These are phyloP conservation scores for Agapanthus africanus DNA, from an alignment of 106 monocot genomes.

Conservation along the genomic window DNA sequence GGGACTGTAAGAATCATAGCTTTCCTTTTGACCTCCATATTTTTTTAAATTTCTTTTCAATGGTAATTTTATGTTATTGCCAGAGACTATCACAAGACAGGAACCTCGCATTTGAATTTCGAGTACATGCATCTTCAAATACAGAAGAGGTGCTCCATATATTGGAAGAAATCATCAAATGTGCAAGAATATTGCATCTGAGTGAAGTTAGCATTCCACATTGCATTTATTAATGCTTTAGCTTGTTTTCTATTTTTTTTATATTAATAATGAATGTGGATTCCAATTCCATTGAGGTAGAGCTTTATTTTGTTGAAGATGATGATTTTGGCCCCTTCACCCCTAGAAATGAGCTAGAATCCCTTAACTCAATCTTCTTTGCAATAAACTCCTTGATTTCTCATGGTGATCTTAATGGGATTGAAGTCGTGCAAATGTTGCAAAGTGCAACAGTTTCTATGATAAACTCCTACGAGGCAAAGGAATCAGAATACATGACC, in stretches of 20 bases:
- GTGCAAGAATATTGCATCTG: slow-evolving; percentile 60
- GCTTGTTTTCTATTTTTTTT: not conserved
- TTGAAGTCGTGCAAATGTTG: slow-evolving; percentile 32
- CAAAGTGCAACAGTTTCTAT: slow-evolving; percentile 26
- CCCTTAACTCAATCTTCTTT: slow-evolving; percentile 51
- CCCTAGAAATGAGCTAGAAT: slow-evolving; percentile 81
- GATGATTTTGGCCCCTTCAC: slow-evolving; percentile 62
- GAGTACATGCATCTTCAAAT: slow-evolving; percentile 24
- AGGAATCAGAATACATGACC: slow-evolving; percentile 19
- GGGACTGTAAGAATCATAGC: too few relatives aligned
- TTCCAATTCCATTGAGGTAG: slow-evolving; percentile 35
- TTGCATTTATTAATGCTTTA: not conserved
- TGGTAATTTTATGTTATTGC: slow-evolving; percentile 10
- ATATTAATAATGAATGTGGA: slow-evolving; percentile 1
- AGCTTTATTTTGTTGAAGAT: slow-evolving; percentile 81
- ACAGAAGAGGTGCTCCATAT: slow-evolving; percentile 18
- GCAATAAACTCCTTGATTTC: slow-evolving; percentile 20
- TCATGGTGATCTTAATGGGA: slow-evolving; percentile 10
- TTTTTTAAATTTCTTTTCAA: not conserved
- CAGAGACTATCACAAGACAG: slow-evolving; percentile 44
- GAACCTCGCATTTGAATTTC: slow-evolving; percentile 33
- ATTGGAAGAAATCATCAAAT: slow-evolving; percentile 39
- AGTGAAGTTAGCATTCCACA: too few relatives aligned
- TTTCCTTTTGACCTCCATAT: too few relatives aligned
- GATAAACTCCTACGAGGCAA: slow-evolving; percentile 23